phyloP scores from a whole-genome alignment of 805 yeast species.

The Aciculoconidium aculeatum region DNA sequence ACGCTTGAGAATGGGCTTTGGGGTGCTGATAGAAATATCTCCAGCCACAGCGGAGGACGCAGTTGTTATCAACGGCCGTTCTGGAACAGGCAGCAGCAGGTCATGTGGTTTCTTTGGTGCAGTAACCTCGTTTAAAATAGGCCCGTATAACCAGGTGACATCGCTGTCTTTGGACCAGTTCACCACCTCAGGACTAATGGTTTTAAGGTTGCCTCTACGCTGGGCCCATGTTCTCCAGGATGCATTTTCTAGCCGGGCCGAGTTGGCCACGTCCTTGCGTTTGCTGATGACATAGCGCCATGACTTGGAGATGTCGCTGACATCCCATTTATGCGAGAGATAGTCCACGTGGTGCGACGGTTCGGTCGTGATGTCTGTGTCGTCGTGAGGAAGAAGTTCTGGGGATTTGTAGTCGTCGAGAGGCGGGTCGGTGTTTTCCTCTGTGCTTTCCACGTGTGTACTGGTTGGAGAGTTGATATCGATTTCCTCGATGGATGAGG shows the following conservation, averaged over 20 bases:
- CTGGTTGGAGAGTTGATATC: too few relatives aligned
- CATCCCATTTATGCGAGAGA: constrained; percentile 94
- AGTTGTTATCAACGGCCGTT: too few relatives aligned
- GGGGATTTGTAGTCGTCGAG: constrained; percentile 15
- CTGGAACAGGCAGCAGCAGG: too few relatives aligned
- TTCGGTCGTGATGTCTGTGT: constrained; percentile 68
- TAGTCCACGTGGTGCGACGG: constrained; percentile 93
- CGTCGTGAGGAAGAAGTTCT: constrained; percentile 66
- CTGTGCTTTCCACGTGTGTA: too few relatives aligned
- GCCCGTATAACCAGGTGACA: constrained; percentile 98
- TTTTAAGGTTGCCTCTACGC: constrained; percentile 55
- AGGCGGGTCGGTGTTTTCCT: too few relatives aligned
- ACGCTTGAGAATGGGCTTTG: constrained; percentile 86
- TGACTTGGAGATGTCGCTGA: constrained; percentile 83
- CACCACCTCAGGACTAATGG: constrained; percentile 75
- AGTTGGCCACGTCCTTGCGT: constrained; percentile 71
- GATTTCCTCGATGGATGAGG: too few relatives aligned
- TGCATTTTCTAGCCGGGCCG: constrained; percentile 64
- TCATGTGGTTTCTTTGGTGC: too few relatives aligned
- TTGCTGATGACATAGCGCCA: constrained; percentile 90
- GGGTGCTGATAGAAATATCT: constrained; percentile 37
- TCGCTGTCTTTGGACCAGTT: constrained; percentile 97
- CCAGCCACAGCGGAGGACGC: constrained; percentile 41
- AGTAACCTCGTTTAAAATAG: constrained; percentile 40
- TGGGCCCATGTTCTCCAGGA: constrained; percentile 97